Evolutionary conservation across 176 grass and related monocot genomes (phyloP).

Genomic region (Phoenix roebelenii): DNA sequence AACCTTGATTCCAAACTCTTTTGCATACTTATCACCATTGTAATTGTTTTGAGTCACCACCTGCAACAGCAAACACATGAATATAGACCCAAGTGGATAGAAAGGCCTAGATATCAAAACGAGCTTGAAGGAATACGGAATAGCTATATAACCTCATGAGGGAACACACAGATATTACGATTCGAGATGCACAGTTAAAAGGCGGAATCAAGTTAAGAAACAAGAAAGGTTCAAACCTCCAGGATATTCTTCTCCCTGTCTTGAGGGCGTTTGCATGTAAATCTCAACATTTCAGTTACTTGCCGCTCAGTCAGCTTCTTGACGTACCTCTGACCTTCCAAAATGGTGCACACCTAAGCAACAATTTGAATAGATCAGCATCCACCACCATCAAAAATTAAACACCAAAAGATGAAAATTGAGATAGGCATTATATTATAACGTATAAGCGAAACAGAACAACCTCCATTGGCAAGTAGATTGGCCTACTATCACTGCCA

Average conservation of each 20-base stretch:
- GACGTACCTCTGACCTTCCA: slow-evolving; percentile 69
- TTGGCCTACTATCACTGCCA: slow-evolving; percentile 55
- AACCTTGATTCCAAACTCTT: slow-evolving; percentile 68
- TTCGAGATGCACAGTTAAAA: no score
- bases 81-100: no score
- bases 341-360: slow-evolving; percentile 59
- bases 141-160: no score
- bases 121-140: no score
- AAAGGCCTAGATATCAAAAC: no score
- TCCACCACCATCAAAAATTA: no score
- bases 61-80: slow-evolving; percentile 11
- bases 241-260: slow-evolving; percentile 58
- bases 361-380: background rate
- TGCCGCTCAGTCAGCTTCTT: slow-evolving; percentile 76
- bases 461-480: slow-evolving; percentile 79
- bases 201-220: no score
- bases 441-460: background rate
- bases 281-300: slow-evolving; percentile 55
- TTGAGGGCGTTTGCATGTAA: slow-evolving; percentile 61
- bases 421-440: background rate
- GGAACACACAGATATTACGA: no score
- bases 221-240: slow-evolving; percentile 26
- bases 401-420: no score
- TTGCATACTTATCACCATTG: slow-evolving; percentile 33
- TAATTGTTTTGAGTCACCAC: slow-evolving; percentile 38